phyloP scores from a whole-genome alignment of 2,329 filamentous ascomycete species.

The Aureobasidium pullulans region DNA sequence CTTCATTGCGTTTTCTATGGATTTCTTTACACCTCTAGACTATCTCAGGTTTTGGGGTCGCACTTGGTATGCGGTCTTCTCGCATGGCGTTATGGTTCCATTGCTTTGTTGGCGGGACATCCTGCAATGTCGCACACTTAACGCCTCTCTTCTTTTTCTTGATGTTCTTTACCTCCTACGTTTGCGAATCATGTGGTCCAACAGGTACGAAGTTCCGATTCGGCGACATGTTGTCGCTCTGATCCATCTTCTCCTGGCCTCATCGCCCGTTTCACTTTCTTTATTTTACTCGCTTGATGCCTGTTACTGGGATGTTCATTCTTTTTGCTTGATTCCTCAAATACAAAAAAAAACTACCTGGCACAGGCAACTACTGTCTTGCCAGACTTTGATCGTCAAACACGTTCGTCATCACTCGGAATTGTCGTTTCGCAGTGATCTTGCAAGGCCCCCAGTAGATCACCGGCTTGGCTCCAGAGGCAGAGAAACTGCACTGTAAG shows the following conservation, averaged over 20 bases:
- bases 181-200: not conserved
- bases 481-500: too few relatives aligned
- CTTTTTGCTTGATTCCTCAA: conserved; percentile 3
- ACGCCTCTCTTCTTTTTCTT: not conserved
- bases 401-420: not conserved
- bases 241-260: not conserved
- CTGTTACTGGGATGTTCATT: conserved; percentile 7
- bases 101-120: not conserved
- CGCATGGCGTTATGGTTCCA: conserved; percentile 7
- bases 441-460: too few relatives aligned
- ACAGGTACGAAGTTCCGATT: not conserved
- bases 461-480: too few relatives aligned
- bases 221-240: not conserved
- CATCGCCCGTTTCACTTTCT: not conserved
- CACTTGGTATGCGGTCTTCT: not conserved
- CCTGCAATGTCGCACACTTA: not conserved
- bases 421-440: not conserved
- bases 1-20: conserved; percentile 1
- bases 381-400: conserved; percentile 1
- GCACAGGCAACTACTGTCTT: not conserved
- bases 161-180: not conserved
- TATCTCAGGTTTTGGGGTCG: not conserved
- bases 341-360: conserved; percentile 8
- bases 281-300: not conserved
- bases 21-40: conserved; percentile 5